Base-by-base conservation (phyloP, 768 basidiomycete genomes). In the Boletus vinaceobasis region DNA sequence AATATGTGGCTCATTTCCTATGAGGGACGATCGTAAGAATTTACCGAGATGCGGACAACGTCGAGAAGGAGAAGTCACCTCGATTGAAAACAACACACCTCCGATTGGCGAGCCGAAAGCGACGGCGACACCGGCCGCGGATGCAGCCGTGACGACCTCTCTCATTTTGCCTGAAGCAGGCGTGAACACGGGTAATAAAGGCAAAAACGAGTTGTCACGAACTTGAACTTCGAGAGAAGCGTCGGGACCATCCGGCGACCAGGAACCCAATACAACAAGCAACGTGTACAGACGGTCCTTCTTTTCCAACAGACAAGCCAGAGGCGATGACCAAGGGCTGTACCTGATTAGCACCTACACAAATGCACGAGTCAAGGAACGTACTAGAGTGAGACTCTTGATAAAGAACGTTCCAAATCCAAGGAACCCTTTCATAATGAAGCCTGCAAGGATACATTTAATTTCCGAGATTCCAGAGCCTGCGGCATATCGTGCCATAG, bases 1-100 rank as follows among this genome's bases (percentile, higher is more conserved):
- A 98, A 98, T 37, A 84, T 88, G 69, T 93, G 90, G 71, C 92
- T 96, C 97, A 99, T 99, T 84, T 99, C 97, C 92, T 95, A 64
- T 21, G 13, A 27, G 9, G n/a, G 29, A 36, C 8, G 23, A 33
- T 37, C 27, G 51, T 62, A 32, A 50, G 33, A 39, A 26, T 56
- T 10, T 5, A 40, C 14, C 33, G 3, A 17, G 19, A 45, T 37
- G 29, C 5, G 7, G 19, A 45, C 21, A 36, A 50, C 37, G 23
- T 43, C n/a, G 26, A 57, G 7, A 62, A 65, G 40, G 26, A 57
- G 7, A 62, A 65, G 40, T 43, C 59, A 91, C 93, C 80, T 99
- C 97, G 59, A 99, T 94, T 15, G 96, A 96, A 67, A 99, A 99
- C 19, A 99, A 69, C 1, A 99, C 97, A 11, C 97, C 97, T 15